phyloP scores from a whole-genome alignment of 768 basidiomycete species.

The Xerocomellus intermedius region DNA sequence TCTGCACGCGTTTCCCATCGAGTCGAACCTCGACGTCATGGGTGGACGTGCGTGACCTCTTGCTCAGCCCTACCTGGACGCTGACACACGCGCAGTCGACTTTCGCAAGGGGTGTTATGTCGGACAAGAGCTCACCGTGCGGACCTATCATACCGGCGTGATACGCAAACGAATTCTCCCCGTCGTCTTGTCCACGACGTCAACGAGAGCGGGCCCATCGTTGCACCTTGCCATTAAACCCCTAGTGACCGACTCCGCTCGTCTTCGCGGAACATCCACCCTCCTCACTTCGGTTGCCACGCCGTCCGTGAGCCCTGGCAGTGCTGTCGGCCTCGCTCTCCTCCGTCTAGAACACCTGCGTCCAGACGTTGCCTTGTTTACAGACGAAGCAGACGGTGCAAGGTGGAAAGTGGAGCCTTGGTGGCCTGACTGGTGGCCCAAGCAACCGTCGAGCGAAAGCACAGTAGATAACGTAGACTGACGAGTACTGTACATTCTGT shows the following conservation, averaged over 20 bases:
- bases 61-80: neutral
- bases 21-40: conserved; percentile 93
- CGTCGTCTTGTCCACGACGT: conserved; percentile 49
- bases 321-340: conserved; percentile 71
- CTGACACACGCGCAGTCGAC: conserved; percentile 59
- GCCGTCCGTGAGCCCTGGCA: conserved; percentile 17
- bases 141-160: conserved; percentile 93
- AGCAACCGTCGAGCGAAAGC: conserved; percentile 18
- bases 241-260: conserved; percentile 31
- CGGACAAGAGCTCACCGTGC: conserved; percentile 94
- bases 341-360: conserved; percentile 70
- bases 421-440: conserved; percentile 70
- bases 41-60: conserved; percentile 68
- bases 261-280: conserved; percentile 73
- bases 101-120: conserved; percentile 98
- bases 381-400: conserved; percentile 20
- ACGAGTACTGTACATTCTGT: conserved; percentile 9
- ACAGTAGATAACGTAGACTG: conserved; percentile 20
- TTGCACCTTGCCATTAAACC: conserved; percentile 30
- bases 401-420: conserved; percentile 53
- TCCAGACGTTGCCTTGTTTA: conserved; percentile 21
- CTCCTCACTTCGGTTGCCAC: conserved; percentile 56
- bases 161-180: conserved; percentile 89
- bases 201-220: conserved; percentile 12
- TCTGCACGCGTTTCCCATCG: conserved; percentile 84